Percentiles rank a stretch among this genome's conserved stretches.
Conservation (phyloP, 2,329 filamentous ascomycete species). For the Hypoxylon sp. region DNA sequence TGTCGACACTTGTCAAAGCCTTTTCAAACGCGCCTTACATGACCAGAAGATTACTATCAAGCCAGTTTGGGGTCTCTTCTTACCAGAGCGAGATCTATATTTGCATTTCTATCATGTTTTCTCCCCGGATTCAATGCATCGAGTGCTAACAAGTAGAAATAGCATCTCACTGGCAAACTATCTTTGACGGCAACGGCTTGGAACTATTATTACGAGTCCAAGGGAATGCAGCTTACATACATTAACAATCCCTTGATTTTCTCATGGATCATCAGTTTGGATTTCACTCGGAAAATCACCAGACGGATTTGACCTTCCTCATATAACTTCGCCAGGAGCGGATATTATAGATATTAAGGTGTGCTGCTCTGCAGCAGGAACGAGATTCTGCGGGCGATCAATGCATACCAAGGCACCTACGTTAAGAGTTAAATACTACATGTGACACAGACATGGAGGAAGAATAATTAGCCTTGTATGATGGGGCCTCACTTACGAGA, state of each 20-base stretch:
- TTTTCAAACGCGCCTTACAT: background rate
- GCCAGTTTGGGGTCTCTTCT: slow-evolving; percentile 5
- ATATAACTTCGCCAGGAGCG: slow-evolving; percentile 10
- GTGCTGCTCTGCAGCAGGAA: slow-evolving; percentile 35
- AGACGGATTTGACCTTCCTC: background rate
- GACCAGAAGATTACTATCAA: background rate
- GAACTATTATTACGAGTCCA: slow-evolving; percentile 22
- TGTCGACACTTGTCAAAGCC: background rate
- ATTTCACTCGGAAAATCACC: background rate
- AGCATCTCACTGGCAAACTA: slow-evolving; percentile 17
- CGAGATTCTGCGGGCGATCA: slow-evolving; percentile 31
- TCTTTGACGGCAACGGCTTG: slow-evolving; percentile 11
- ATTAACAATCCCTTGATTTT: background rate
- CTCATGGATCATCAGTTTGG: background rate
- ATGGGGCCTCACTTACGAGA: slow-evolving; percentile 1
- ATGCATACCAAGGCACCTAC: slow-evolving; percentile 20
- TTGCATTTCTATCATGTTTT: background rate
- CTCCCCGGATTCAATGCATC: background rate
- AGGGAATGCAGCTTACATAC: slow-evolving; percentile 1
- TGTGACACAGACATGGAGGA: background rate
- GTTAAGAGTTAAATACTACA: slow-evolving; percentile 3
- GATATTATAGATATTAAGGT: slow-evolving; percentile 18
- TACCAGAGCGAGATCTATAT: slow-evolving; percentile 4
- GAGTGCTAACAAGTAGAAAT: background rate
- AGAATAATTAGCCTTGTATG: background rate